Conservation (phyloP, 2,329 filamentous ascomycete species). For the Aspergillus pseudonomiae region DNA sequence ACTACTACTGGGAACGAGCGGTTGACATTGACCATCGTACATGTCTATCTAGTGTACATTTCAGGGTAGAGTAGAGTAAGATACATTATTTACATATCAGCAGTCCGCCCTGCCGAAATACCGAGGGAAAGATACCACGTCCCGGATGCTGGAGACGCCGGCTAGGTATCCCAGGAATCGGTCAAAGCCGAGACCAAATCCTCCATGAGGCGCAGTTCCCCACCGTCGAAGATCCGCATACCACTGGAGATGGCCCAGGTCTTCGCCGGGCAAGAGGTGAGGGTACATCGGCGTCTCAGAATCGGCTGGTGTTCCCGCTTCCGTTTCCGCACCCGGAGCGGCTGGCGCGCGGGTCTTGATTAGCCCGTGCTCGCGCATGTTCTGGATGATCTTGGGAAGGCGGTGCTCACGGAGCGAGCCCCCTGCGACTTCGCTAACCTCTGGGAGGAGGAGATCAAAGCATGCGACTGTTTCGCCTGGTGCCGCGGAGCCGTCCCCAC, state of each 20-base stretch:
- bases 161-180: conserved; percentile 80
- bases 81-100: conserved; percentile 25
- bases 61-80: background rate
- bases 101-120: conserved; percentile 60
- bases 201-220: conserved; percentile 89
- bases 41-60: background rate
- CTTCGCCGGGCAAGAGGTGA: conserved; percentile 41
- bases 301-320: conserved; percentile 12
- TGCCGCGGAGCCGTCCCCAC: conserved; percentile 15
- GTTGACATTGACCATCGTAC: background rate
- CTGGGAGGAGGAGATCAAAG: conserved; percentile 86
- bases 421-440: conserved; percentile 82
- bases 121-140: conserved; percentile 83
- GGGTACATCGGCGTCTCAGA: conserved; percentile 37
- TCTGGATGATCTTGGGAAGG: conserved; percentile 64
- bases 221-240: conserved; percentile 86
- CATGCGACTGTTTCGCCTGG: conserved; percentile 70
- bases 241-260: conserved; percentile 69
- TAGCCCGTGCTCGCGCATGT: conserved; percentile 72
- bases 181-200: conserved; percentile 90
- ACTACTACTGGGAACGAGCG: background rate
- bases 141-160: conserved; percentile 79
- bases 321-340: background rate
- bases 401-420: conserved; percentile 89
- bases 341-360: conserved; percentile 35